Percentiles rank a stretch among this genome's conserved stretches.
Evolutionary conservation across 495 filamentous ascomycete genomes (phyloP).

Genomic region (Acidiella bohemica): DNA sequence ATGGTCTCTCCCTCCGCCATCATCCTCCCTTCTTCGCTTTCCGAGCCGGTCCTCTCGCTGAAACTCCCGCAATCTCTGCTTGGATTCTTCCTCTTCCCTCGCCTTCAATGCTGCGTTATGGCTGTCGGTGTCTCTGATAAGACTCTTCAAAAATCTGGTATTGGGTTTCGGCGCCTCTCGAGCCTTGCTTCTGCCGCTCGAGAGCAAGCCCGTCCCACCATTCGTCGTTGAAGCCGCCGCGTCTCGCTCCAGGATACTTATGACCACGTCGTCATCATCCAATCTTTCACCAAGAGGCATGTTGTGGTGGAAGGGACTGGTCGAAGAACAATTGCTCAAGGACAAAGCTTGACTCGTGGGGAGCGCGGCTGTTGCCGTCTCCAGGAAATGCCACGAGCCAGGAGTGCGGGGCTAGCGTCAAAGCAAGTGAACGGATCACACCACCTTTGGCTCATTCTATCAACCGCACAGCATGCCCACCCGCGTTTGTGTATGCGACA

Average conservation of each 20-base stretch:
- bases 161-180: slow-evolving; percentile 67
- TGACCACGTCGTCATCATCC: slow-evolving; percentile 14
- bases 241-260: slow-evolving; percentile 9
- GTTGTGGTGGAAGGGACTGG: too few relatives aligned
- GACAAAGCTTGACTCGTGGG: too few relatives aligned
- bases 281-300: slow-evolving; percentile 8
- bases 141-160: slow-evolving; percentile 73
- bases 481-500: too few relatives aligned
- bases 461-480: too few relatives aligned
- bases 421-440: too few relatives aligned
- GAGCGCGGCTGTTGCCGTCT: too few relatives aligned
- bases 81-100: slow-evolving; percentile 58
- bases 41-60: slow-evolving; percentile 28
- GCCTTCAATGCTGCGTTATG: slow-evolving; percentile 81
- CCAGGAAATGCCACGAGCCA: too few relatives aligned
- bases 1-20: neutral
- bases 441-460: too few relatives aligned
- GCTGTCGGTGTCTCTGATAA: slow-evolving; percentile 73
- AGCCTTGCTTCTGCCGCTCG: neutral
- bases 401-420: too few relatives aligned
- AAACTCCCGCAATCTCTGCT: slow-evolving; percentile 43
- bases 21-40: slow-evolving; percentile 16
- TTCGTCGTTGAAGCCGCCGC: slow-evolving; percentile 11
- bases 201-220: slow-evolving; percentile 1
- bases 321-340: too few relatives aligned